Conservation (phyloP, 129 eudicot genomes). For the Scalesia atractyloides region DNA sequence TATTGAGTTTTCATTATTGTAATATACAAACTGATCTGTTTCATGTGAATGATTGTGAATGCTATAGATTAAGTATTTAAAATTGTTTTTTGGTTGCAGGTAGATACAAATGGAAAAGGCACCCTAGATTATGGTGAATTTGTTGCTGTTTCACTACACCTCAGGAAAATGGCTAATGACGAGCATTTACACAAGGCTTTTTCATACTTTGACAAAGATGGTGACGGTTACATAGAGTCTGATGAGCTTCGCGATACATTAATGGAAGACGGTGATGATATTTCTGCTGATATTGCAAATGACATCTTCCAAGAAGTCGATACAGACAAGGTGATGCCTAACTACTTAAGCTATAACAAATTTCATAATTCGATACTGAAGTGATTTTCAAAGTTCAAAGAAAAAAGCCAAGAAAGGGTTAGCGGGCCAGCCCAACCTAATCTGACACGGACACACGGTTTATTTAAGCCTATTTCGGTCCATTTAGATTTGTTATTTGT, state of each 20-base stretch:
- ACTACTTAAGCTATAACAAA: not conserved
- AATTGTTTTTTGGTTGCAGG: slow-evolving; percentile 43
- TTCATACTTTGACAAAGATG: slow-evolving; percentile 85
- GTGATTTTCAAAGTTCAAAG: not conserved
- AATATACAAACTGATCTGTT: not conserved
- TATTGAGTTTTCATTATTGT: not conserved
- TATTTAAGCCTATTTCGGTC: not conserved
- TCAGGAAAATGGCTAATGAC: slow-evolving; percentile 80
- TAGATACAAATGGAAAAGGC: slow-evolving; percentile 81
- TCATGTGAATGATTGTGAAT: not conserved
- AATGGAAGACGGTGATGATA: slow-evolving; percentile 84
- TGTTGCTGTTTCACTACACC: slow-evolving; percentile 78
- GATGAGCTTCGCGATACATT: slow-evolving; percentile 75
- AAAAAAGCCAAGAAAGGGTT: not conserved
- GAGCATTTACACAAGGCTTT: slow-evolving; percentile 91
- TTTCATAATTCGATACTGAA: not conserved
- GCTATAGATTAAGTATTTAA: not conserved
- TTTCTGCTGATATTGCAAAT: slow-evolving; percentile 67
- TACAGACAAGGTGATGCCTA: slow-evolving; percentile 66
- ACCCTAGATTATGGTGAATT: slow-evolving; percentile 85
- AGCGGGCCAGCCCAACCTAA: not conserved
- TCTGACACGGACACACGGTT: not conserved
- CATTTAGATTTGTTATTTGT: not conserved
- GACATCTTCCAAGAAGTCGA: slow-evolving; percentile 96
- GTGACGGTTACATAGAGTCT: slow-evolving; percentile 75